Evolutionary conservation across 768 basidiomycete genomes (phyloP).

Genomic region (Suillus hirtellus): DNA sequence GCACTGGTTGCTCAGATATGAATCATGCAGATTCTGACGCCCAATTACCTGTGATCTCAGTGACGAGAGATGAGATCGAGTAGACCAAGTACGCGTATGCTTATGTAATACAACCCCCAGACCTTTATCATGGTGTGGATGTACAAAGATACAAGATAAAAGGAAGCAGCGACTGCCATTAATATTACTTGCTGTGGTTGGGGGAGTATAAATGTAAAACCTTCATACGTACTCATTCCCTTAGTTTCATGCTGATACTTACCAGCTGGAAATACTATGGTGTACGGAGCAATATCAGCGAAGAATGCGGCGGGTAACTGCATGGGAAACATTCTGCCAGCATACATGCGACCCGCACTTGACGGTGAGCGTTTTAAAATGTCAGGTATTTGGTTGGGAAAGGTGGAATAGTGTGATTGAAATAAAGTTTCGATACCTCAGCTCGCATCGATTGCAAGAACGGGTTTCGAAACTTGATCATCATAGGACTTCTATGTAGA

Average conservation of each 20-base stretch:
- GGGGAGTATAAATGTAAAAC: background rate
- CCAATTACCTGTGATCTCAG: slow-evolving; percentile 11
- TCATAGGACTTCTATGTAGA: background rate
- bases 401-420: background rate
- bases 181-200: background rate
- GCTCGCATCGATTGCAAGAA: background rate
- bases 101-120: slow-evolving; percentile 28
- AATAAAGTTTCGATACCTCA: background rate
- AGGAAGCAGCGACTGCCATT: background rate
- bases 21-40: slow-evolving; percentile 11
- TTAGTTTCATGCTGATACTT: background rate
- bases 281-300: background rate
- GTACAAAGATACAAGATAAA: background rate
- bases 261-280: background rate
- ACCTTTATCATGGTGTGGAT: background rate
- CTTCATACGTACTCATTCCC: background rate
- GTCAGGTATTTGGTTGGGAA: background rate
- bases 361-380: background rate
- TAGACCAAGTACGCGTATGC: slow-evolving; percentile 6
- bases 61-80: slow-evolving; percentile 16
- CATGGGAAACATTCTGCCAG: background rate
- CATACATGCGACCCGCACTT: background rate
- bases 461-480: background rate
- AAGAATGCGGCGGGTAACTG: background rate
- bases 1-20: slow-evolving; percentile 15